phyloP scores from a whole-genome alignment of 2,329 filamentous ascomycete species.

The Akanthomyces lecanii region DNA sequence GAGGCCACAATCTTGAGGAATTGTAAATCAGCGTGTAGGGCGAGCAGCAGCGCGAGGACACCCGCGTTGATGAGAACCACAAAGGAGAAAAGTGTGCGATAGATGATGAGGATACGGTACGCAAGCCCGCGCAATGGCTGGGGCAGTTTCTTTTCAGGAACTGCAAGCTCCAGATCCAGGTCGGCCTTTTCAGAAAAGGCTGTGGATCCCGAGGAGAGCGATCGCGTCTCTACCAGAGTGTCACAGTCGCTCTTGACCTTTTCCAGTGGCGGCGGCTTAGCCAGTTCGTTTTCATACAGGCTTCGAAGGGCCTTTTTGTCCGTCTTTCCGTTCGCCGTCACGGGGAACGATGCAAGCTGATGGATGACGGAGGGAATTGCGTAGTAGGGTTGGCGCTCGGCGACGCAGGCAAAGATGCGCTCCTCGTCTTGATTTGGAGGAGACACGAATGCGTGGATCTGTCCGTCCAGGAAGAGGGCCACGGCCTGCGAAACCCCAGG shows the following conservation, averaged over 20 bases:
- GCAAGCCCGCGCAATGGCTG: conserved; percentile 38
- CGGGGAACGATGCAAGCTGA: conserved; percentile 40
- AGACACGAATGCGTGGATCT: conserved; percentile 49
- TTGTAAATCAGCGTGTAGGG: conserved; percentile 30
- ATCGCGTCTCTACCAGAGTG: conserved; percentile 28
- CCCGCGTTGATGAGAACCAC: conserved; percentile 47
- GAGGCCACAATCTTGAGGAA: conserved; percentile 41
- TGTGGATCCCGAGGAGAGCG: conserved; percentile 27
- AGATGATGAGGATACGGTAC: conserved; percentile 47
- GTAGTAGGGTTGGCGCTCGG: conserved; percentile 49
- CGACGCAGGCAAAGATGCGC: conserved; percentile 37
- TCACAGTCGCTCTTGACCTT: conserved; percentile 20
- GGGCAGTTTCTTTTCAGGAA: conserved; percentile 39
- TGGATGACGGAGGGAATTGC: conserved; percentile 46
- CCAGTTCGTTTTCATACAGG: conserved; percentile 19
- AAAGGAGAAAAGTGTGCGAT: conserved; percentile 53
- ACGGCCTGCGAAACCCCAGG: conserved; percentile 44
- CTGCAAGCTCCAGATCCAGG: conserved; percentile 25
- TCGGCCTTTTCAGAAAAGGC: conserved; percentile 23
- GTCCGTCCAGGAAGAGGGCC: conserved; percentile 42
- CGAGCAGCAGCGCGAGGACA: conserved; percentile 41
- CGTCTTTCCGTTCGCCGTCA: conserved; percentile 54
- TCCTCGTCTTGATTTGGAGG: conserved; percentile 31
- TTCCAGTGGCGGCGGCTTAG: conserved; percentile 1
- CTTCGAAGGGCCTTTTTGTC: conserved; percentile 45